phyloP scores from a whole-genome alignment of 2,329 filamentous ascomycete species.

The Colletotrichum somersetense region DNA sequence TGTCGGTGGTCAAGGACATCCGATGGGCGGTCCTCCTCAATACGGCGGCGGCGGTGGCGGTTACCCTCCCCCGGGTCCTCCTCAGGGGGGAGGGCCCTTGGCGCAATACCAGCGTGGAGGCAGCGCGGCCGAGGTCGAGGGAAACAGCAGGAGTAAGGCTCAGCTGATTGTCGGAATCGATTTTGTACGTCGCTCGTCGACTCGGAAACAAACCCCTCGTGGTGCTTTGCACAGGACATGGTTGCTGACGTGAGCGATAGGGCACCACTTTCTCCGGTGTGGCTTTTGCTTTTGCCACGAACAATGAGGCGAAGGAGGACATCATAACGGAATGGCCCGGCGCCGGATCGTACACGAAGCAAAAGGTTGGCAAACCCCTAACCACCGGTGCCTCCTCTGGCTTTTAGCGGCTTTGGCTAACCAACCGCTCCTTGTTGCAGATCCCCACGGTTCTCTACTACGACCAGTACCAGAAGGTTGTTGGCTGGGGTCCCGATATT shows the following conservation, averaged over 20 bases:
- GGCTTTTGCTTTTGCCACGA: constrained; percentile 96
- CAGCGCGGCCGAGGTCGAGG: constrained; percentile 82
- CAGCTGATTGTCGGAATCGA: constrained; percentile 99
- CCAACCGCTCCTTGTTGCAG: constrained; percentile 59
- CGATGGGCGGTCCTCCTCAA: constrained; percentile 59
- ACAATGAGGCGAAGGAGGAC: constrained; percentile 97
- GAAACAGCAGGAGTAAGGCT: constrained; percentile 89
- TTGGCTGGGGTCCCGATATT: constrained; percentile 99
- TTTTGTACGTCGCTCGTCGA: constrained; percentile 75
- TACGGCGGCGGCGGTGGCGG: constrained; percentile 63
- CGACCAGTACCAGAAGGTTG: constrained; percentile 98
- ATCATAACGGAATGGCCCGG: constrained; percentile 99
- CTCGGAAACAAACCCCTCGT: background rate
- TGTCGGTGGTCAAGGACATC: constrained; percentile 48
- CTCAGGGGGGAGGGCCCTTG: constrained; percentile 55
- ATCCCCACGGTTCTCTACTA: constrained; percentile 99
- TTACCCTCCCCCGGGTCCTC: constrained; percentile 55
- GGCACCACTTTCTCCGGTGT: constrained; percentile 98
- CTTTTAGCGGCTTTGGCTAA: constrained; percentile 10
- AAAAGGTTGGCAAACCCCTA: constrained; percentile 76
- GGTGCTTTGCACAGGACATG: background rate
- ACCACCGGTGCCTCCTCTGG: too few relatives aligned
- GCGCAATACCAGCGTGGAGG: constrained; percentile 54
- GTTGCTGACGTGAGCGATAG: constrained; percentile 58
- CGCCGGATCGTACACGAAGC: constrained; percentile 96